A percentile compares a stretch with the other conserved stretches of the same genome.
These are phyloP conservation scores for Trifolium subterraneum DNA, from an alignment of 306 rosid species.

Conservation along the genomic window DNA sequence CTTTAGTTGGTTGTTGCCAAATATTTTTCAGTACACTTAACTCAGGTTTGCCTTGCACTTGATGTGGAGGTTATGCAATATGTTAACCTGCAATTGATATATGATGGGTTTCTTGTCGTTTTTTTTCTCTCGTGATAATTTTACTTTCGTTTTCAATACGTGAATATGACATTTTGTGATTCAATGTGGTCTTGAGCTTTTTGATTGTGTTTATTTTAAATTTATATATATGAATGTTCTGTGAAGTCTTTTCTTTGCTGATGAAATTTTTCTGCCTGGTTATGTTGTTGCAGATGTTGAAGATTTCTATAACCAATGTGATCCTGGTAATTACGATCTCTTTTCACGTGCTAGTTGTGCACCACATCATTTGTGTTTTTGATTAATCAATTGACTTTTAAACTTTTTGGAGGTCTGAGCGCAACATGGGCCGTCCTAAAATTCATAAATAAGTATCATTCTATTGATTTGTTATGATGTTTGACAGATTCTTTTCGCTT, in stretches of 20 bases:
- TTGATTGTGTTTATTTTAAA: neutral
- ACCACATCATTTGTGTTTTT: conserved; percentile 8
- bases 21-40: conserved; percentile 8
- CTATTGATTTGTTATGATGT: conserved; percentile 31
- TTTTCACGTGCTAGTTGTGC: conserved; percentile 7
- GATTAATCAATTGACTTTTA: conserved; percentile 27
- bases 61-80: neutral
- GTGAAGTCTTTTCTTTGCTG: conserved; percentile 30
- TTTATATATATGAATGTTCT: neutral
- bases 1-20: neutral
- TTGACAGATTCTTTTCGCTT: neutral
- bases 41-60: conserved; percentile 9
- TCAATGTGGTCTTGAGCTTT: neutral
- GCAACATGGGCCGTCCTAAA: conserved; percentile 12
- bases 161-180: conserved; percentile 7
- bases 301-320: conserved; percentile 83
- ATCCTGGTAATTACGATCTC: conserved; percentile 66
- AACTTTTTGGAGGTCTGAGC: conserved; percentile 7
- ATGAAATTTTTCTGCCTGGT: conserved; percentile 37
- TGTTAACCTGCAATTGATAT: conserved; percentile 26
- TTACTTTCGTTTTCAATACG: neutral
- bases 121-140: conserved; percentile 15
- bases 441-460: conserved; percentile 9
- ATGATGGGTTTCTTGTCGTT: conserved; percentile 7
- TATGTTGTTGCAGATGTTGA: conserved; percentile 76